Evolutionary conservation across 148 eudicot genomes (phyloP).

Genomic region (Pharnaceum exiguum): DNA sequence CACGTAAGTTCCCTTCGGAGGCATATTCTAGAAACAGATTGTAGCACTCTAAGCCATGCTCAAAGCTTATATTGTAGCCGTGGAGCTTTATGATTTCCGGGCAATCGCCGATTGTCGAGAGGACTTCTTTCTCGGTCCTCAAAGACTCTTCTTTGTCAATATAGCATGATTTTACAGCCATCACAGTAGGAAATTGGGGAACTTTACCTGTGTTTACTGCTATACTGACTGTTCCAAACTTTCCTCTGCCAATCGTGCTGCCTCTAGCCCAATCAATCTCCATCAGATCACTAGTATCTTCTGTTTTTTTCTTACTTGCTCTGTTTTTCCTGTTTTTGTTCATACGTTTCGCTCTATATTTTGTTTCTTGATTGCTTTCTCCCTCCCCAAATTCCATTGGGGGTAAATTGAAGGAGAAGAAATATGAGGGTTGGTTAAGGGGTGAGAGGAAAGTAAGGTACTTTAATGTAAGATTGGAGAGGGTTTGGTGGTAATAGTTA

Average conservation of each 20-base stretch:
- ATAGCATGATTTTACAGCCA: slow-evolving; percentile 13
- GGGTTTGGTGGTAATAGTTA: neutral
- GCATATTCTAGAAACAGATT: slow-evolving; percentile 22
- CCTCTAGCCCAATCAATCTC: slow-evolving; percentile 44
- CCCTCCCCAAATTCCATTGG: too few relatives aligned
- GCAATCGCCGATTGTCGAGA: slow-evolving; percentile 1
- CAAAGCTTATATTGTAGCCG: slow-evolving; percentile 9
- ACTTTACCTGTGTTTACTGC: slow-evolving; percentile 28
- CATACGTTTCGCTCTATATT: too few relatives aligned
- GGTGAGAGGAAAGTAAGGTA: neutral
- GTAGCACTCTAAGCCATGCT: slow-evolving; percentile 1
- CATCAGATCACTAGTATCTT: too few relatives aligned
- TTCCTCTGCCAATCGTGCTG: slow-evolving; percentile 43
- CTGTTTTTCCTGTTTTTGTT: neutral
- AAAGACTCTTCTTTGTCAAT: slow-evolving; percentile 2
- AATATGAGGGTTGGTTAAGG: too few relatives aligned
- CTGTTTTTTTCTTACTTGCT: neutral
- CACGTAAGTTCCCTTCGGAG: neutral
- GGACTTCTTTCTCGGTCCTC: slow-evolving; percentile 11
- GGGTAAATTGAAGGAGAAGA: too few relatives aligned
- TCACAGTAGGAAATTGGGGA: neutral
- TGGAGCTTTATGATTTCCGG: neutral
- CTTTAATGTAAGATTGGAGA: neutral
- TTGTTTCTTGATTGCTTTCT: too few relatives aligned
- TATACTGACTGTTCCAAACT: slow-evolving; percentile 47